Evolutionary conservation across 2,329 filamentous ascomycete genomes (phyloP), one percentile per base, ranked within the genome.

Genomic region (Tothia fuscella): DNA sequence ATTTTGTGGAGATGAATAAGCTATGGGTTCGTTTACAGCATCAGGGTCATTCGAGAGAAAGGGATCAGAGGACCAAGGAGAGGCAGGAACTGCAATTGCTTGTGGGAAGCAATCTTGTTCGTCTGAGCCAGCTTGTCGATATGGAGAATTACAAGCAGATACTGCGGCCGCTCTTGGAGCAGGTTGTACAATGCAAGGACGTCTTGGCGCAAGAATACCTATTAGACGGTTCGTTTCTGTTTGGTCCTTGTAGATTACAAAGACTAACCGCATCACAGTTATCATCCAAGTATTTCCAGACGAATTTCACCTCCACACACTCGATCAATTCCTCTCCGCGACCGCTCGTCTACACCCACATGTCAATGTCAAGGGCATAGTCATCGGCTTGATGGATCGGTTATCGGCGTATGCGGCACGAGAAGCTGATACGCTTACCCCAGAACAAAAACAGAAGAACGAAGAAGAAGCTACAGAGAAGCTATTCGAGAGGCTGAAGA

Each of bases 1-100:
- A 98, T 56, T 98, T 98, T 57, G 91, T 98, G 52, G 91, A 98
- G 65, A 98, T 98, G 91, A 98, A 98, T 67, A 98, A 98, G 72
- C 72, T 98, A 25, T 98, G 91, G 91, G 91, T 98, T 48, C 80
- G 91, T 32, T 68, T 96, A 56, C 91, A 98, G 60, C 91, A 98
- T 61, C 91, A 98, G 59, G 91, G 91, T 20, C 91, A 95, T 58
- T 98, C 91, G 29, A 76, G 89, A 53, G 91, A 98, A 63, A 74
- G 91, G 40, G 91, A 98, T 49, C 81, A 93, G 65, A 74, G 91
- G 52, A 94, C 87, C 44, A 87, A 91, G 55, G 91, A 98, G 66
- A 74, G 91, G 53, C 88, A 93, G 60, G 93, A 98, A 65, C 69
- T 98, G 42, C 91, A 98, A 66, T 70, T 98, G 47, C 72, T 98